Evolutionary conservation across 495 filamentous ascomycete genomes (phyloP).

Genomic region (Cenococcum geophilum): DNA sequence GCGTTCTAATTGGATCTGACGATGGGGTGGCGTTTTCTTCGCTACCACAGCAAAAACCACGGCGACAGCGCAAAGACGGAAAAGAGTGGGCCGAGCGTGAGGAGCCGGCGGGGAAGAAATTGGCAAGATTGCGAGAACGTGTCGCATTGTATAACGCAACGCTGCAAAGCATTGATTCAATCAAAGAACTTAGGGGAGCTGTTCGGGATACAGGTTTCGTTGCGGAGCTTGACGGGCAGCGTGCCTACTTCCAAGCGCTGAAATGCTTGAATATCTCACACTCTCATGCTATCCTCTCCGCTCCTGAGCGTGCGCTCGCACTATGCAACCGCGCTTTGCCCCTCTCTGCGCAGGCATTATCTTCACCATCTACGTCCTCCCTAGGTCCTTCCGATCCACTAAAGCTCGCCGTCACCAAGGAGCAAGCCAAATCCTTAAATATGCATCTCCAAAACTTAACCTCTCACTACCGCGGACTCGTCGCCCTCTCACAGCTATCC

Average conservation of each 20-base stretch:
- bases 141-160: constrained; percentile 91
- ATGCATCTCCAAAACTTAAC: constrained; percentile 59
- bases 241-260: constrained; percentile 78
- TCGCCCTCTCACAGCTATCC: constrained; percentile 62
- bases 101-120: constrained; percentile 58
- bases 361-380: constrained; percentile 13
- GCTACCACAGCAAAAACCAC: constrained; percentile 35
- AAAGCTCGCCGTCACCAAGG: constrained; percentile 54
- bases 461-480: constrained; percentile 71
- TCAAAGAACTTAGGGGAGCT: constrained; percentile 83
- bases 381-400: constrained; percentile 38
- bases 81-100: constrained; percentile 45
- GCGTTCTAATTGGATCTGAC: constrained; percentile 71
- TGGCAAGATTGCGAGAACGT: constrained; percentile 77
- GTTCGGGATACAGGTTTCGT: constrained; percentile 77
- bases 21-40: constrained; percentile 63
- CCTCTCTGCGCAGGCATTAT: constrained; percentile 42
- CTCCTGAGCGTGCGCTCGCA: constrained; percentile 76
- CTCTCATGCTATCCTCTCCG: constrained; percentile 69
- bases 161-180: constrained; percentile 80
- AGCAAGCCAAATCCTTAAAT: constrained; percentile 52
- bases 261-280: constrained; percentile 83
- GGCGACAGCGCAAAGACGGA: constrained; percentile 51
- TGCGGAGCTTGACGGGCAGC: constrained; percentile 67
- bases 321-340: constrained; percentile 65